Evolutionary conservation across 108 stramenopile species (phyloP).

Genomic region (Schizochytrium sp.): DNA sequence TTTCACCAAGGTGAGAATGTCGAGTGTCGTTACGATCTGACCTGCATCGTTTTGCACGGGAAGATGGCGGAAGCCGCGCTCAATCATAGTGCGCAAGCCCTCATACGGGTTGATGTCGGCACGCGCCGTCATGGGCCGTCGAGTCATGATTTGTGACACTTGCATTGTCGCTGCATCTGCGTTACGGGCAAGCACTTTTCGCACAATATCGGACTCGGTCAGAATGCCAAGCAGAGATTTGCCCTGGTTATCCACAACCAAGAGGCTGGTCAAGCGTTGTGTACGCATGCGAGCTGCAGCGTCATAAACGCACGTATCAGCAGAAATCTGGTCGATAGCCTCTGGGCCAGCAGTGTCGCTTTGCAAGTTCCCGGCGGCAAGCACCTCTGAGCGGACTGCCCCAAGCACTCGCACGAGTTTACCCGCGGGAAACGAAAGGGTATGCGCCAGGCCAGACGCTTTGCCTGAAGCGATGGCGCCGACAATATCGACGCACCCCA

Average conservation of each 20-base stretch:
- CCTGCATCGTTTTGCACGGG: neutral
- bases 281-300: neutral
- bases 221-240: neutral
- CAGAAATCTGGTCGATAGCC: neutral
- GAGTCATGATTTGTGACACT: neutral
- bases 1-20: conserved; percentile 2
- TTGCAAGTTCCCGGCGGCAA: neutral
- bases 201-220: neutral
- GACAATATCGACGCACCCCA: neutral
- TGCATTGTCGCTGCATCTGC: neutral
- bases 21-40: neutral
- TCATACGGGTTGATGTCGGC: neutral
- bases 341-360: neutral
- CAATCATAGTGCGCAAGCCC: neutral
- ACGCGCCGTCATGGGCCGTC: neutral
- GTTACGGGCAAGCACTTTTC: neutral
- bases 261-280: neutral
- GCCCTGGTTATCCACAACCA: neutral
- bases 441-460: neutral
- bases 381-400: neutral
- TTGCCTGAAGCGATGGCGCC: conserved; percentile 5
- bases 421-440: neutral
- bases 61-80: neutral
- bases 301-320: neutral
- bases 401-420: neutral